Conservation (phyloP, 208 protist genomes). For the Acanthamoeba lenticulata region DNA sequence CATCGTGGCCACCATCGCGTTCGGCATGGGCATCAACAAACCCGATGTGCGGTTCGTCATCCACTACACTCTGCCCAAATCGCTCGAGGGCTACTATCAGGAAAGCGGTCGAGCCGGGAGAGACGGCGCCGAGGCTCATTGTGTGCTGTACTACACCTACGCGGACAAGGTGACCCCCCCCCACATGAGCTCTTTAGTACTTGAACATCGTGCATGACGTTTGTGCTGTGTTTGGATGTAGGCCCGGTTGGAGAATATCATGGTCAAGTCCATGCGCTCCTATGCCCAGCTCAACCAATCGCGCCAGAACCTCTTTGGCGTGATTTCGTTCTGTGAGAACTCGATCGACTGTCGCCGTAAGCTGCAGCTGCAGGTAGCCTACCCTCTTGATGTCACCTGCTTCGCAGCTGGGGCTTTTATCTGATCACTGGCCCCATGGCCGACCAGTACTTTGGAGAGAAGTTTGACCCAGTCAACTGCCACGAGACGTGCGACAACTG, state of each 20-base stretch:
- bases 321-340: conserved; percentile 62
- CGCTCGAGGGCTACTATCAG: conserved; percentile 90
- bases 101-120: conserved; percentile 47
- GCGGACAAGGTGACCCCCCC: neutral
- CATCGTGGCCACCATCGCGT: conserved; percentile 66
- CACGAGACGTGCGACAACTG: conserved; percentile 62
- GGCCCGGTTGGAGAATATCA: conserved; percentile 26
- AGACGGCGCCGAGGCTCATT: conserved; percentile 40
- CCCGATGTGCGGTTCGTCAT: conserved; percentile 96
- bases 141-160: conserved; percentile 61
- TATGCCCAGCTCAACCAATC: conserved; percentile 49
- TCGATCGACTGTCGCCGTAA: conserved; percentile 44
- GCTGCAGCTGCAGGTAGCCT: conserved; percentile 53
- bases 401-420: neutral
- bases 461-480: conserved; percentile 59
- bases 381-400: neutral
- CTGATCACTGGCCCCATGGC: neutral
- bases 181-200: neutral
- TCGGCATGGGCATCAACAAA: conserved; percentile 93
- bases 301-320: conserved; percentile 39
- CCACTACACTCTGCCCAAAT: conserved; percentile 95
- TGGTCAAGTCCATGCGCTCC: conserved; percentile 10
- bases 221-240: neutral
- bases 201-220: neutral
- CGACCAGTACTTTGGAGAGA: conserved; percentile 57